phyloP scores from a whole-genome alignment of 768 basidiomycete genomes.

The Pleurotus citrinopileatus region DNA sequence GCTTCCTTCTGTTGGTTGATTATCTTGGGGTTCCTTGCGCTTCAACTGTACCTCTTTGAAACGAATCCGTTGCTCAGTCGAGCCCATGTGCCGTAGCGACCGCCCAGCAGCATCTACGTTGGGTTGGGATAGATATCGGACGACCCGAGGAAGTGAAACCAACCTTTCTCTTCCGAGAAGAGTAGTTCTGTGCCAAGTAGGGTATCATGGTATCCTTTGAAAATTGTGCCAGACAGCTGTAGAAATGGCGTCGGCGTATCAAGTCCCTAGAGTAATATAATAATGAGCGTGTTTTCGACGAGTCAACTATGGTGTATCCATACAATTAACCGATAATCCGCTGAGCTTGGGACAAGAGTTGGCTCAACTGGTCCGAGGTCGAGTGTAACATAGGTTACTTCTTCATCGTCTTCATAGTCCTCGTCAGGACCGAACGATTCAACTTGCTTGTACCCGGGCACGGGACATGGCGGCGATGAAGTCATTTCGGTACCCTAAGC shows the following conservation, averaged over 20 bases:
- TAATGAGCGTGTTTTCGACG: neutral
- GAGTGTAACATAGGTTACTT: conserved; percentile 66
- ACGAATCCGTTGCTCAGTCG: conserved; percentile 64
- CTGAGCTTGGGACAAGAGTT: conserved; percentile 68
- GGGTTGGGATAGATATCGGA: neutral
- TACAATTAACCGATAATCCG: conserved; percentile 73
- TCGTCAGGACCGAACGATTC: conserved; percentile 66
- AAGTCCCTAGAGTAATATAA: conserved; percentile 48
- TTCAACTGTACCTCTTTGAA: conserved; percentile 70
- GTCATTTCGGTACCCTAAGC: conserved; percentile 7
- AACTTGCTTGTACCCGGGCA: conserved; percentile 66
- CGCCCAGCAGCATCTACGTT: conserved; percentile 41
- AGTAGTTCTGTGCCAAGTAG: conserved; percentile 76
- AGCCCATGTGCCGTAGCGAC: conserved; percentile 52
- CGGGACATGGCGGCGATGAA: conserved; percentile 21
- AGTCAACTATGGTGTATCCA: conserved; percentile 24
- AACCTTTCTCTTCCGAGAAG: conserved; percentile 69
- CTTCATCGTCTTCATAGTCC: conserved; percentile 60
- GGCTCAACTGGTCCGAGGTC: conserved; percentile 74
- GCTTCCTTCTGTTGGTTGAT: conserved; percentile 4
- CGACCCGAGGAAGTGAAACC: neutral
- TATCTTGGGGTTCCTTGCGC: conserved; percentile 27
- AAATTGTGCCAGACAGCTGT: conserved; percentile 72
- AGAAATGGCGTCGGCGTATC: conserved; percentile 77
- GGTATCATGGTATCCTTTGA: conserved; percentile 65